These are phyloP conservation scores for Salvia hispanica DNA, from an alignment of 257 asterid genomes.

Conservation along the genomic window DNA sequence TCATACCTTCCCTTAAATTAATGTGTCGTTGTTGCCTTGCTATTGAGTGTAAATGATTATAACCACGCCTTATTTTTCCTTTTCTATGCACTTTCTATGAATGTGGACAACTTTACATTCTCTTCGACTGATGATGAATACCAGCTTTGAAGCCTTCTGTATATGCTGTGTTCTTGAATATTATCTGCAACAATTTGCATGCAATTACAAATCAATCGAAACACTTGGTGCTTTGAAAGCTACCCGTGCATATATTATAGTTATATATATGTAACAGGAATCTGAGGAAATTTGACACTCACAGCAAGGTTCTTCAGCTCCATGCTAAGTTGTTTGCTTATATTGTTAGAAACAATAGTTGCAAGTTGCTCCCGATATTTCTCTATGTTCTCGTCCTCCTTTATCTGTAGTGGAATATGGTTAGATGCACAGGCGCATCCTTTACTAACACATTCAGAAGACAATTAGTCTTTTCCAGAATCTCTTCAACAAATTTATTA, in stretches of 20 bases:
- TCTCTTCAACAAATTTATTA: conserved; percentile 68
- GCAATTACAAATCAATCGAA: conserved; percentile 1
- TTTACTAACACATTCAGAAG: background rate
- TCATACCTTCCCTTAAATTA: too few relatives aligned
- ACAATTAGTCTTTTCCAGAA: conserved; percentile 52
- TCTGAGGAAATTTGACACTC: conserved; percentile 33
- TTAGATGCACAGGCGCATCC: conserved; percentile 1
- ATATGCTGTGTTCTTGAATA: conserved; percentile 77
- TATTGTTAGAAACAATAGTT: conserved; percentile 38
- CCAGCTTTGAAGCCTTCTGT: conserved; percentile 86
- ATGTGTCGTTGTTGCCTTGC: too few relatives aligned
- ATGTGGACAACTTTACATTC: conserved; percentile 38
- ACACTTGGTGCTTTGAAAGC: too few relatives aligned
- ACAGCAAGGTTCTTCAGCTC: conserved; percentile 70
- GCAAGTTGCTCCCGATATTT: conserved; percentile 53
- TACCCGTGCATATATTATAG: background rate
- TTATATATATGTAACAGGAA: conserved; percentile 1
- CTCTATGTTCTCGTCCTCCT: conserved; percentile 44
- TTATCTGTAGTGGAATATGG: conserved; percentile 37
- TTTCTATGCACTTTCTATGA: conserved; percentile 4
- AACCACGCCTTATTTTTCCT: too few relatives aligned
- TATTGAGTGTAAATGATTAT: too few relatives aligned
- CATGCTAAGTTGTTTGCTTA: conserved; percentile 51
- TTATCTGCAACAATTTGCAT: conserved; percentile 49
- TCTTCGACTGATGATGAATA: conserved; percentile 42